Conservation (phyloP, 139 green algal species). For the Coccomyxa sp. region DNA sequence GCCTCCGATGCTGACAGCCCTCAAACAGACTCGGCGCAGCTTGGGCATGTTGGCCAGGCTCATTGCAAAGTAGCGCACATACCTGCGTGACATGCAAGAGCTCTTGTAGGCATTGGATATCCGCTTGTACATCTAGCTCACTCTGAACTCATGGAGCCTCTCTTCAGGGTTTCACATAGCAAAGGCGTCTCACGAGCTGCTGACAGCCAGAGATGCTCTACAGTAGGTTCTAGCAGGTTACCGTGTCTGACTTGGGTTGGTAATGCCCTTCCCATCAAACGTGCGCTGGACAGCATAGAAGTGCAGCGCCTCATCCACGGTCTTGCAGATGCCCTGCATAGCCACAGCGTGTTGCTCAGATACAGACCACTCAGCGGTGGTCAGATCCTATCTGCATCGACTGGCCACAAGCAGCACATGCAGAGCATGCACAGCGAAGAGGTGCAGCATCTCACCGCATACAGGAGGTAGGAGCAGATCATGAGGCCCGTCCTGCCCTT, state of each 20-base stretch:
- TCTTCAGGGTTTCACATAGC: neutral
- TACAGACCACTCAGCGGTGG: neutral
- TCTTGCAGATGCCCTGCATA: slow-evolving; percentile 9
- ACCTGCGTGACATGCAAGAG: slow-evolving; percentile 10
- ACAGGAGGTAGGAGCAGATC: slow-evolving; percentile 57
- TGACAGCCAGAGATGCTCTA: neutral
- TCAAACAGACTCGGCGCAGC: neutral
- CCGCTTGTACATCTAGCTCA: neutral
- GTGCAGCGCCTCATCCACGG: slow-evolving; percentile 26
- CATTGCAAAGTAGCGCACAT: slow-evolving; percentile 22
- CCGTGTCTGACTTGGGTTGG: slow-evolving; percentile 25
- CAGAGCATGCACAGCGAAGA: neutral
- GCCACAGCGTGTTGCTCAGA: neutral
- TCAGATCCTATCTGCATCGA: neutral
- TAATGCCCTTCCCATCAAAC: slow-evolving; percentile 51
- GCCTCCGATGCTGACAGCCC: neutral
- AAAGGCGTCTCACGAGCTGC: neutral
- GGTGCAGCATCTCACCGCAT: slow-evolving; percentile 22
- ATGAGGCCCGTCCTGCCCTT: slow-evolving; percentile 68
- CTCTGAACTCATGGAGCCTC: neutral
- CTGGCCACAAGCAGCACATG: neutral
- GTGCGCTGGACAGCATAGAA: slow-evolving; percentile 45
- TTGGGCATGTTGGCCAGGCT: neutral
- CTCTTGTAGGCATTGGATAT: neutral
- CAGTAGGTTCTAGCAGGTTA: neutral